These are phyloP conservation scores for Chlorella sp. DNA, from an alignment of 139 green algal species.

Conservation along the genomic window DNA sequence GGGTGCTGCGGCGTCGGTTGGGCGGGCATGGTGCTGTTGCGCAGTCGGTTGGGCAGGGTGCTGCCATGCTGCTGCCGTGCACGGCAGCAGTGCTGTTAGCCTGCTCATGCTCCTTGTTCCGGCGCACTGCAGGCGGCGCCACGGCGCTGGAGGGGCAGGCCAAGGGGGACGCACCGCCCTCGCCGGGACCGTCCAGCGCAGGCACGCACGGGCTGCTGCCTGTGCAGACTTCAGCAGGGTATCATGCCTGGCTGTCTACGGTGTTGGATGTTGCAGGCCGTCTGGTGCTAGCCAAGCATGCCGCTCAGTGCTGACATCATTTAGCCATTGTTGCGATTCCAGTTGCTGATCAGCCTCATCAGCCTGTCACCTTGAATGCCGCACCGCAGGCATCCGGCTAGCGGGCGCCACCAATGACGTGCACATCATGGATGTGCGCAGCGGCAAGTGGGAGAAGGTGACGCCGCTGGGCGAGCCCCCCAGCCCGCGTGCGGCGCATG, in stretches of 20 bases:
- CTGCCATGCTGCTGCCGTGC: background rate
- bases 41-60: too few species aligned
- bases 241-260: too few species aligned
- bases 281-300: too few species aligned
- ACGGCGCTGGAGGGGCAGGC: constrained; percentile 89
- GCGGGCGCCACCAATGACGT: constrained; percentile 94
- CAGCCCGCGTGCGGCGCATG: constrained; percentile 94
- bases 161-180: constrained; percentile 38
- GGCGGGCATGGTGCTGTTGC: background rate
- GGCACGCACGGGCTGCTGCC: background rate
- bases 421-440: constrained; percentile 92
- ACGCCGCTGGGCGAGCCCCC: constrained; percentile 87
- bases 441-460: constrained; percentile 88
- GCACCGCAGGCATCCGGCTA: constrained; percentile 81
- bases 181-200: constrained; percentile 38
- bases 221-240: too few species aligned
- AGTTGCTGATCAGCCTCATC: too few species aligned
- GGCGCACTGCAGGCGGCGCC: constrained; percentile 74
- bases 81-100: background rate
- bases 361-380: too few species aligned
- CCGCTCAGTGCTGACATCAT: too few species aligned
- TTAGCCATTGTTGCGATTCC: too few species aligned
- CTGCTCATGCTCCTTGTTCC: background rate
- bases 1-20: constrained; percentile 16
- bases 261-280: too few species aligned